Base-by-base conservation (phyloP, 164 flowering plant species). In the Nelumbo lutea region DNA sequence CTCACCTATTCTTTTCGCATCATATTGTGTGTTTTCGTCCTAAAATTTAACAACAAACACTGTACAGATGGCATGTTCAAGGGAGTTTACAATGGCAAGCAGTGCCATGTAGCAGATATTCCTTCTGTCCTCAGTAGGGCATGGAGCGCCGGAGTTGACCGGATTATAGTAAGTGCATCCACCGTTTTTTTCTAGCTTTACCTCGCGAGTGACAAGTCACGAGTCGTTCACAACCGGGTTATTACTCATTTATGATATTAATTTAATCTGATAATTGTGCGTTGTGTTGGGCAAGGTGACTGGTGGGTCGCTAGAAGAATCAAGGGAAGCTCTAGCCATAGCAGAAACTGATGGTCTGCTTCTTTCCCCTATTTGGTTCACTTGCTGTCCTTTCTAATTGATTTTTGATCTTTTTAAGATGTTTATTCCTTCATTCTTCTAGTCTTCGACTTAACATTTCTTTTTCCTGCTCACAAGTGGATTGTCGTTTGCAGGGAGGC, bases 271-370 rank as follows among this genome's bases (percentile, higher is more conserved):
- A 59, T 6, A 46, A 57, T 58, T 44, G 9, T 42, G 61, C 50
- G 15, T 42, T 62, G 46, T 2, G 14, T n/a, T 68, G 63, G 45
- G 40, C 59, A 72, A 91, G 98, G 97, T 95, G 53, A 91, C 98
- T 72, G 98, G 98, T 27, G 98, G 98, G n/a, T 95, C 98, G 14
- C 90, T 95, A 15, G 88, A 91, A 79, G 98, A 95, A 70, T 95
- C 98, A 42, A 88, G 67, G 80, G 89, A 95, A 79, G 97, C 98
- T 68, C 88, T 95, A 48, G 86, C 95, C 10, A 88, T 95, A 79
- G 96, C 98, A 1, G 97, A 95, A 79, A 90, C 94, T 1, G 96
- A 95, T 87, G 98, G 98, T 94, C 40, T 66, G 58, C 15, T 55
- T 15, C 66, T 72, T n/a, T 38, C 47, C 41, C 40, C 14, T 10